Evolutionary conservation across 2,329 filamentous ascomycete genomes (phyloP), one percentile per base, ranked within the genome.

Genomic region (Lasiodiplodia gonubiensis): DNA sequence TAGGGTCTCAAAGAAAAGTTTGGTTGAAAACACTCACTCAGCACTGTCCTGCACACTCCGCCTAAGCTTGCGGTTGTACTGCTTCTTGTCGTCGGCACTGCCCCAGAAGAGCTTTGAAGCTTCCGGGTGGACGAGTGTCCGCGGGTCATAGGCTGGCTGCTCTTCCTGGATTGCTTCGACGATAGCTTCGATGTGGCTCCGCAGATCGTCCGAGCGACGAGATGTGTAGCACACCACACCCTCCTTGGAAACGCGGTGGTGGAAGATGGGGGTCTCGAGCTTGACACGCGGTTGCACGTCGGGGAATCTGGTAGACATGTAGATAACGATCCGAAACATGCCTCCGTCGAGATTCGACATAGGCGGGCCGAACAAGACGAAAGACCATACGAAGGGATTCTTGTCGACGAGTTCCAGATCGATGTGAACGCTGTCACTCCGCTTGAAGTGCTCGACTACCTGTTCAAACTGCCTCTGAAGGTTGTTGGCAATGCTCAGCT

Each of bases 311-410:
- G 92, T 90, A 73, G 93, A 97, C 73, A 98, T 90, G 73, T 84
- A 85, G 66, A 98, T 84, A 73, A 86, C 90, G 77, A 97, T 90
- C 69, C 88, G 88, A 81, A 98, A 94, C 69, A 98, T 86, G 2
- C 94, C 93, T 18, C 94, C 94, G 72, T 98, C 94, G 2, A 98
- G 86, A 72, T 97, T 93, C 6, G 93, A 97, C 90, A 95, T 96
- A 0, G 93, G 92, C 66, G 90, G 88, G 30, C 95, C 95, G 76
- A 97, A 96, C 76, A 97, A 94, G 1, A 92, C 95, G 68, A 98
- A 78, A 23, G 86, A 79, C 95, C 95, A 98, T 23, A 94, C 85
- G 74, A 97, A 97, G 0, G 94, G 94, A 73, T 97, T 98, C 48
- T 85, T 87, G 70, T 95, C 85, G 35, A 91, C 89, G 7, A 98